Base-by-base conservation (phyloP, 1,284 basidiomycete genomes). In the Apiotrichum brassicae region DNA sequence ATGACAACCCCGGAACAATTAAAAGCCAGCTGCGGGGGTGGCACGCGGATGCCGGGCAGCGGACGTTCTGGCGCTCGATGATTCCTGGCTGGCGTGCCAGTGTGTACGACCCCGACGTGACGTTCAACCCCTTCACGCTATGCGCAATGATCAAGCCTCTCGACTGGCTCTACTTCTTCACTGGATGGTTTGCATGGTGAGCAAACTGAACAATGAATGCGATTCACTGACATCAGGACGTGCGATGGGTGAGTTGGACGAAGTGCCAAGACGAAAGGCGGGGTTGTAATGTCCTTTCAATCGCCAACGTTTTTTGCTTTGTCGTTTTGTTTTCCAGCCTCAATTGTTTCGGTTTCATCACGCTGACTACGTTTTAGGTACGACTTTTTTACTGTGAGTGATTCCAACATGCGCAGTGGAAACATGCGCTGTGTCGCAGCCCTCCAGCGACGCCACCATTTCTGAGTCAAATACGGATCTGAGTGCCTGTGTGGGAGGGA, bases 131-230 rank as follows among this genome's bases (percentile, higher is more conserved):
- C 3, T 62, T 74, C 61, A 67, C 63, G 48, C 56, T 74, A 20
- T 30, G 77, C 48, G 58, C 66, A 28, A 66, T 70, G 48, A 66
- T 76, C 26, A 63, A 77, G n/a, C 70, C 69, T 4, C 76, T 73
- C 65, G 67, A 77, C 52, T 79, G 77, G 76, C 64, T 74, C 3
- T 70, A 77, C 46, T 79, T 80, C 68, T 73, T 75, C 59, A 73
- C 74, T 28, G 73, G 77, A 4, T 79, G 81, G 60, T 81, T 84
- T 64, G 77, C 78, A 16, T 84, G 83, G 82, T 34, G 33, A 34
- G 33, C 16, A 24, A 16, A 24, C 23, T 5, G 24, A 8, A n/a
- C 33, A 6, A n/a, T 34, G 33, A n/a, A 34, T 8, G 33, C 9
- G 33, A n/a, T 11, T 12, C 6, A n/a, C 33, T 11, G 9, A 14